Evolutionary conservation across 2,329 filamentous ascomycete genomes (phyloP), one percentile per base, ranked within the genome.

Genomic region (Penicillium sumatraense): DNA sequence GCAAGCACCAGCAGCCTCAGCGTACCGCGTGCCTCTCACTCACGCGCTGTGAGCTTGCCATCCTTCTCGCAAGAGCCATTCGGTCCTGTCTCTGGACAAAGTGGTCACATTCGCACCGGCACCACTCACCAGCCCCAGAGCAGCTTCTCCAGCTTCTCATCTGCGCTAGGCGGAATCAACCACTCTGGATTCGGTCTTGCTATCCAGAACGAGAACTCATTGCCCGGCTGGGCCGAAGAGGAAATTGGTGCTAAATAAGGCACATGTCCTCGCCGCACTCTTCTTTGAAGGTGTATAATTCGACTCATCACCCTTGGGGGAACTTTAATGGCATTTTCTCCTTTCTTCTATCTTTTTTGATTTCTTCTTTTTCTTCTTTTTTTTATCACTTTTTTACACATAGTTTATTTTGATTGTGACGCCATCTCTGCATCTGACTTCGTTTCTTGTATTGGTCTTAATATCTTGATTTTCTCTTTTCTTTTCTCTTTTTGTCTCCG

Each of bases 31-130:
- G 81, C 82, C 40, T 82, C 83, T 60, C 86, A 89, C 69, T 93
- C 86, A 68, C 88, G 95, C 33, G 92, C 95, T 29, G 91, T 97
- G 56, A 96, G 92, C 72, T 80, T 99, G 68, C 95, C 95, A 1
- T 86, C 84, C 5, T 88, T 88, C 71, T 84, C 83, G 2, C 83
- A 87, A 60, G 83, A 84, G 41, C 77, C 81, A 11, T 83, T 84
- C 64, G 79, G 77, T 10, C 76, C 78, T 21, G 69, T 72, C 42
- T 69, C 72, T 7, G 65, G 64, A 31, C 70, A 76, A 47, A 56
- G 65, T 3, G 61, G 70, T 29, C 72, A 75, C 53, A 58, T 68
- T 40, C 75, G 74, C 41, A 64, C 67, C 42, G 71, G 67, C 35
- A 61, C 73, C 23, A 62, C 71, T 29, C 76, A 78, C 57, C 77